Percentiles rank a stretch among this genome's conserved stretches.
These are phyloP conservation scores for Cryomyces minteri DNA, from an alignment of 495 filamentous ascomycete species.

Conservation along the genomic window DNA sequence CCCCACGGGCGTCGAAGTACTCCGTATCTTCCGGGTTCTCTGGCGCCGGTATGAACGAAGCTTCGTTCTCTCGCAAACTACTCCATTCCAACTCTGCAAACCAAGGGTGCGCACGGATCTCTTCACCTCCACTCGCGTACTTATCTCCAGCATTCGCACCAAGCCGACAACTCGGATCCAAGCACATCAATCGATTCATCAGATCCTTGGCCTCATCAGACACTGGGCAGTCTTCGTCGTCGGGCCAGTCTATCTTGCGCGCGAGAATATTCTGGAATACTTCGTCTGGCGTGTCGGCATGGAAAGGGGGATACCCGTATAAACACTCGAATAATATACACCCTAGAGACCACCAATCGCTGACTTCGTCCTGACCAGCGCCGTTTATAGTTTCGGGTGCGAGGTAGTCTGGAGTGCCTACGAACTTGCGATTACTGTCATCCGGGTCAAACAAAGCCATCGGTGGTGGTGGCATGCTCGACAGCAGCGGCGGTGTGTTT, in stretches of 20 bases:
- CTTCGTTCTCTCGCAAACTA: slow-evolving; percentile 74
- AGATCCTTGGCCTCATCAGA: slow-evolving; percentile 81
- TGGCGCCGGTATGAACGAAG: slow-evolving; percentile 81
- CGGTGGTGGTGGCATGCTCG: slow-evolving; percentile 71
- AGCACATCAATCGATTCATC: slow-evolving; percentile 75
- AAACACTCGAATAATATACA: slow-evolving; percentile 96
- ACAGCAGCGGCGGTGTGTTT: slow-evolving; percentile 48
- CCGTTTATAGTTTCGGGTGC: slow-evolving; percentile 95
- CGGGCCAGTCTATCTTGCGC: slow-evolving; percentile 77
- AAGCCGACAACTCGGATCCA: slow-evolving; percentile 60
- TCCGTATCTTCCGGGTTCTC: slow-evolving; percentile 96
- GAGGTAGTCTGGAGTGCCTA: slow-evolving; percentile 93
- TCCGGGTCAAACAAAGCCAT: slow-evolving; percentile 95
- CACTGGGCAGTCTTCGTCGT: slow-evolving; percentile 38
- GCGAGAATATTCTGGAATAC: slow-evolving; percentile 94
- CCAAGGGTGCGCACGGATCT: slow-evolving; percentile 81
- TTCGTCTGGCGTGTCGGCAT: slow-evolving; percentile 74
- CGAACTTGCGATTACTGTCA: slow-evolving; percentile 82
- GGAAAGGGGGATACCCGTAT: slow-evolving; percentile 84
- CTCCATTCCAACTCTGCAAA: slow-evolving; percentile 81
- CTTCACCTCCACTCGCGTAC: slow-evolving; percentile 62
- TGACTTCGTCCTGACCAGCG: slow-evolving; percentile 86
- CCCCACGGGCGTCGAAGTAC: slow-evolving; percentile 88
- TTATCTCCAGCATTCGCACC: slow-evolving; percentile 71
- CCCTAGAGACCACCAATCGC: slow-evolving; percentile 98